phyloP scores from a whole-genome alignment of 1,284 basidiomycete species.

The Bjerkandera adusta region DNA sequence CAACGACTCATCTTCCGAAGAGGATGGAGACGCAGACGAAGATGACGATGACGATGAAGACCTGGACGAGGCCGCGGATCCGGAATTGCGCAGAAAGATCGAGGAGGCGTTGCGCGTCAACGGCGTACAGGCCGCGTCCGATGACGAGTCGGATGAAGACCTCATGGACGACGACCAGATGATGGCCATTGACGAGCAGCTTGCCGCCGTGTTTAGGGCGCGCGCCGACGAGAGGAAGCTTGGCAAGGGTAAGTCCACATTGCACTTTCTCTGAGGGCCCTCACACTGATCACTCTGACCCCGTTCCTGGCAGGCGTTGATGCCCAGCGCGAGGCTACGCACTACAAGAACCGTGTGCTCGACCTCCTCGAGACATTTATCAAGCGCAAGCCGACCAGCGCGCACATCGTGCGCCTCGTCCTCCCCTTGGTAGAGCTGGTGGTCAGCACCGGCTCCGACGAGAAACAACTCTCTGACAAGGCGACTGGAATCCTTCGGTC shows the following conservation, averaged over 20 bases:
- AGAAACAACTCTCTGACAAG: constrained; percentile 85
- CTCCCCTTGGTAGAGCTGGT: constrained; percentile 77
- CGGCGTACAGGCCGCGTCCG: constrained; percentile 58
- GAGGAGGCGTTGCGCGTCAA: constrained; percentile 77
- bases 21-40: constrained; percentile 37
- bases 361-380: constrained; percentile 88
- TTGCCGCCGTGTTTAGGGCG: constrained; percentile 85
- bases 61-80: constrained; percentile 50
- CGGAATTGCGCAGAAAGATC: constrained; percentile 75
- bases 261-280: background rate
- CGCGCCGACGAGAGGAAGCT: constrained; percentile 61
- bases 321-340: constrained; percentile 80
- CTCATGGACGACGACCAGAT: constrained; percentile 96
- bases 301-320: constrained; percentile 53
- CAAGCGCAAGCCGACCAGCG: constrained; percentile 71
- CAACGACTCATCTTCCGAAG: constrained; percentile 33
- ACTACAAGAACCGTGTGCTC: constrained; percentile 94
- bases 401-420: constrained; percentile 67
- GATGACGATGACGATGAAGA: constrained; percentile 51
- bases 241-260: constrained; percentile 52
- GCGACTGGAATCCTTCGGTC: constrained; percentile 76
- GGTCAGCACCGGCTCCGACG: constrained; percentile 64
- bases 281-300: constrained; percentile 3
- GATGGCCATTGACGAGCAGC: constrained; percentile 93
- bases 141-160: constrained; percentile 56